Evolutionary conservation across 2,329 filamentous ascomycete species (phyloP).

Genomic region (Penicillium sclerotiorum): DNA sequence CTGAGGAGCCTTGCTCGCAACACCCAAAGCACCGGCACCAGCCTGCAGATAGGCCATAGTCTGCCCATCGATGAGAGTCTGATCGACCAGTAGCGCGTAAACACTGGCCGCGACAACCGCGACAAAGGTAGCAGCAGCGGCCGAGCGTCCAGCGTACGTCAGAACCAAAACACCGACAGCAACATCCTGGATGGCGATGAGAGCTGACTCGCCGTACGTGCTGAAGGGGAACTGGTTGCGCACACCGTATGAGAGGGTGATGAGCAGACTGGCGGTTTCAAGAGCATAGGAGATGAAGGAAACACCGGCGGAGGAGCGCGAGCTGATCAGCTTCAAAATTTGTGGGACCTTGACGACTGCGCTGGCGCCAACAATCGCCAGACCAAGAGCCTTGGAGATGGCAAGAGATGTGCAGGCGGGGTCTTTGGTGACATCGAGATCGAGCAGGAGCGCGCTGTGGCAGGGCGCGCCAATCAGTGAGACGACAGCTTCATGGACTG

Average conservation of each 20-base stretch:
- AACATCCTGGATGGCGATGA: slow-evolving; percentile 91
- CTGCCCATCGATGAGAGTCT: slow-evolving; percentile 65
- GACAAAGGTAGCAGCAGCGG: slow-evolving; percentile 74
- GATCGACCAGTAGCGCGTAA: slow-evolving; percentile 68
- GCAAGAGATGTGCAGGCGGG: slow-evolving; percentile 83
- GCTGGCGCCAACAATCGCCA: slow-evolving; percentile 88
- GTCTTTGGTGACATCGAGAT: slow-evolving; percentile 74
- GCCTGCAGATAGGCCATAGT: slow-evolving; percentile 77
- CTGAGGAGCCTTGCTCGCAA: slow-evolving; percentile 92
- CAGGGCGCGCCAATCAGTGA: slow-evolving; percentile 81
- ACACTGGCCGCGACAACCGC: slow-evolving; percentile 71
- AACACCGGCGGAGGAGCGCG: slow-evolving; percentile 78
- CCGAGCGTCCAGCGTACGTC: slow-evolving; percentile 72
- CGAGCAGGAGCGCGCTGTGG: slow-evolving; percentile 82
- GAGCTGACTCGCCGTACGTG: slow-evolving; percentile 91
- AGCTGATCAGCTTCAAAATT: slow-evolving; percentile 85
- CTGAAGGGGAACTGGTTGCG: slow-evolving; percentile 92
- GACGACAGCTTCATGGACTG: slow-evolving; percentile 72
- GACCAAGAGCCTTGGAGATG: slow-evolving; percentile 87
- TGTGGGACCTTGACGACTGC: slow-evolving; percentile 96
- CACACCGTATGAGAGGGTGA: slow-evolving; percentile 88
- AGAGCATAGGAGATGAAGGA: slow-evolving; percentile 90
- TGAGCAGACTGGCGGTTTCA: slow-evolving; percentile 85
- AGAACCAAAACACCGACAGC: slow-evolving; percentile 85
- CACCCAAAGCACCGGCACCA: slow-evolving; percentile 76